These are phyloP conservation scores for Lentinula sp. DNA, from an alignment of 768 basidiomycete species.

Conservation along the genomic window DNA sequence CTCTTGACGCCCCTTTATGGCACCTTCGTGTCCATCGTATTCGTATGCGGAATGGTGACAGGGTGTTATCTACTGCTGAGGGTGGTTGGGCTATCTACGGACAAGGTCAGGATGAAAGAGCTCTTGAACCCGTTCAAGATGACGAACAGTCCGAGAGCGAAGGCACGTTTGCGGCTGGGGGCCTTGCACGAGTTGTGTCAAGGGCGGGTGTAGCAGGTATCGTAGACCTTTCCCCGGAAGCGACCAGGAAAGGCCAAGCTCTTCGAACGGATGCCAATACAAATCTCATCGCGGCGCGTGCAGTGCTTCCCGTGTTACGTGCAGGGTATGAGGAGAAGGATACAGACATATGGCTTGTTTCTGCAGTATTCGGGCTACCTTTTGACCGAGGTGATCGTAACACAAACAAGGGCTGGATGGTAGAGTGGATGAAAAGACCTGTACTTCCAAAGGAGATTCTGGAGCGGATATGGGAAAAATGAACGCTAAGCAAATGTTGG, in stretches of 20 bases:
- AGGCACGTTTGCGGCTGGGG: constrained; percentile 29
- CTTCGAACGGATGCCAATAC: constrained; percentile 68
- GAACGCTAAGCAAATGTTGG: background rate
- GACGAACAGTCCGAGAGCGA: background rate
- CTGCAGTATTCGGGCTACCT: constrained; percentile 64
- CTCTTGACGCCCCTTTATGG: constrained; percentile 51
- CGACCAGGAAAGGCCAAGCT: constrained; percentile 31
- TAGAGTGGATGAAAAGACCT: constrained; percentile 4
- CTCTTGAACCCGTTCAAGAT: constrained; percentile 25
- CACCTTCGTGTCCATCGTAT: constrained; percentile 62
- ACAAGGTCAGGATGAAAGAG: constrained; percentile 38
- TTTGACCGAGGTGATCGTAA: background rate
- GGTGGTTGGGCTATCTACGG: constrained; percentile 49
- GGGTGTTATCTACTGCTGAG: constrained; percentile 12
- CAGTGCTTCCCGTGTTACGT: constrained; percentile 60
- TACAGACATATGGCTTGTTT: constrained; percentile 51
- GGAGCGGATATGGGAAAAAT: background rate
- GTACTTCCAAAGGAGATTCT: background rate
- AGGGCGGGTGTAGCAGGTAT: constrained; percentile 61
- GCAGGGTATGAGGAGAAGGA: constrained; percentile 32
- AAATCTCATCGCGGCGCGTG: constrained; percentile 60
- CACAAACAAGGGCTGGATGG: background rate
- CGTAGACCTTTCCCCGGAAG: constrained; percentile 29
- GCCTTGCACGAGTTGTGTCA: constrained; percentile 45
- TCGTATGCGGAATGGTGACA: constrained; percentile 5